Conservation (phyloP, 176 grass and related monocot species). For the Zea luxurians region DNA sequence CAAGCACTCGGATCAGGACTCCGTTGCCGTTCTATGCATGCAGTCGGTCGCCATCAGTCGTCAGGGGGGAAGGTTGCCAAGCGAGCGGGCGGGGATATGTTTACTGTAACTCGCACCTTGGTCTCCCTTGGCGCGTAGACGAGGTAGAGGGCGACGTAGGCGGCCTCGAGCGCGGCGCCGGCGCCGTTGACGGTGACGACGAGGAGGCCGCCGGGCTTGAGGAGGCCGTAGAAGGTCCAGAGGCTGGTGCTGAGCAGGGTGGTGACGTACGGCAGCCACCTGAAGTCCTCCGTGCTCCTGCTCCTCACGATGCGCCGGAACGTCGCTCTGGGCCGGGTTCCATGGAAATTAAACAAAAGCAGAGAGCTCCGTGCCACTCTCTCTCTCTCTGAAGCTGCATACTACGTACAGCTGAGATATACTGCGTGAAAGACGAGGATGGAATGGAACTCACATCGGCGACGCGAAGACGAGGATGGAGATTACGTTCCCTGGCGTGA, state of each 20-base stretch:
- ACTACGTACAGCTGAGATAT: no score
- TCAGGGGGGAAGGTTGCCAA: no score
- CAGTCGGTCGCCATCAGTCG: no score
- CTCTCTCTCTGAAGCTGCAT: neutral
- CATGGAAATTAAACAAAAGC: neutral
- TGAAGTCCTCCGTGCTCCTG: constrained; percentile 69
- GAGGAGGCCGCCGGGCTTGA: constrained; percentile 73
- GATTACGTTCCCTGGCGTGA: constrained; percentile 69
- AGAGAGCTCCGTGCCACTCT: no score
- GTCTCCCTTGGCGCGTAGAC: constrained; percentile 52
- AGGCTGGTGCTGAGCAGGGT: constrained; percentile 72
- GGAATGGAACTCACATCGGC: constrained; percentile 59
- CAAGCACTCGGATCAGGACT: no score
- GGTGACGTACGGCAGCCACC: constrained; percentile 65
- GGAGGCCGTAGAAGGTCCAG: constrained; percentile 75
- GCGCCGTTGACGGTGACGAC: constrained; percentile 73
- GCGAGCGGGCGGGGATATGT: no score
- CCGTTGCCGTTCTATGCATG: no score
- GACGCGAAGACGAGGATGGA: constrained; percentile 80
- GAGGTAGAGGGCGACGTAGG: constrained; percentile 68
- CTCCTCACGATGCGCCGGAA: constrained; percentile 72
- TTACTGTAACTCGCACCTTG: constrained; percentile 13
- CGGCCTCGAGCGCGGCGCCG: constrained; percentile 50
- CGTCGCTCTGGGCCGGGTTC: constrained; percentile 31
- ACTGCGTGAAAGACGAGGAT: neutral